Evolutionary conservation across 1,139 yeast species (phyloP).

Genomic region (Suhomyces bokatorum): DNA sequence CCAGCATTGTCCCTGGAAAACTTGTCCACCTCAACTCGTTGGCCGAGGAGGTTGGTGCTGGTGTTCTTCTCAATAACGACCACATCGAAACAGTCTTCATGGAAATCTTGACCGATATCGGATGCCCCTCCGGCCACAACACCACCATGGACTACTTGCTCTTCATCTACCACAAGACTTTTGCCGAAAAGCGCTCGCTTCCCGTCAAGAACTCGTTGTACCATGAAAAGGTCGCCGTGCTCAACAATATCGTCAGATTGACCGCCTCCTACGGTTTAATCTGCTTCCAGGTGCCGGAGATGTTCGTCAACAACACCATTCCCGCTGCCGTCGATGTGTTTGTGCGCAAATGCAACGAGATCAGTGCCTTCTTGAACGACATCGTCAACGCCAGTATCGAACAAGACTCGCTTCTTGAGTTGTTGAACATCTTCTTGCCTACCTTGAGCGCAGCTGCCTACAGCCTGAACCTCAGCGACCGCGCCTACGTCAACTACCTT

Average conservation of each 20-base stretch:
- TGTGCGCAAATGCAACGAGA: constrained; percentile 31
- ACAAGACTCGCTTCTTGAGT: constrained; percentile 64
- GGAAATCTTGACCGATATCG: constrained; percentile 56
- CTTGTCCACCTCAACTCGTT: constrained; percentile 38
- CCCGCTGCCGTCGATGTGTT: constrained; percentile 29
- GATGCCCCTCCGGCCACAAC: constrained; percentile 31
- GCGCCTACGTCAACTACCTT: constrained; percentile 52
- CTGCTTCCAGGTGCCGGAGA: constrained; percentile 67
- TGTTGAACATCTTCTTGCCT: constrained; percentile 59
- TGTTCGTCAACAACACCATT: constrained; percentile 51
- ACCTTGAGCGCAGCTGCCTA: constrained; percentile 34
- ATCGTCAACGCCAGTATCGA: constrained; percentile 60
- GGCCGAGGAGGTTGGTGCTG: constrained; percentile 35
- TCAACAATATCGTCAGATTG: constrained; percentile 53
- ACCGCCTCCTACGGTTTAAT: constrained; percentile 69
- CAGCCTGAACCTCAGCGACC: constrained; percentile 42
- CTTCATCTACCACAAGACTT: constrained; percentile 43
- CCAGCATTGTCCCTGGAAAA: constrained; percentile 26
- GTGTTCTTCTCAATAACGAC: constrained; percentile 25
- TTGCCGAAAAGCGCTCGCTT: constrained; percentile 39
- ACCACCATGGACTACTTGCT: constrained; percentile 50
- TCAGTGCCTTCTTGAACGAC: constrained; percentile 57
- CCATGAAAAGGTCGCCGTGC: constrained; percentile 38
- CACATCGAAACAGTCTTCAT: constrained; percentile 51
- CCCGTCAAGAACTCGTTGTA: constrained; percentile 42